A percentile compares a stretch with the other conserved stretches of the same genome.
Evolutionary conservation across 2,329 filamentous ascomycete genomes (phyloP).

Genomic region (Epichloe hybrida): DNA sequence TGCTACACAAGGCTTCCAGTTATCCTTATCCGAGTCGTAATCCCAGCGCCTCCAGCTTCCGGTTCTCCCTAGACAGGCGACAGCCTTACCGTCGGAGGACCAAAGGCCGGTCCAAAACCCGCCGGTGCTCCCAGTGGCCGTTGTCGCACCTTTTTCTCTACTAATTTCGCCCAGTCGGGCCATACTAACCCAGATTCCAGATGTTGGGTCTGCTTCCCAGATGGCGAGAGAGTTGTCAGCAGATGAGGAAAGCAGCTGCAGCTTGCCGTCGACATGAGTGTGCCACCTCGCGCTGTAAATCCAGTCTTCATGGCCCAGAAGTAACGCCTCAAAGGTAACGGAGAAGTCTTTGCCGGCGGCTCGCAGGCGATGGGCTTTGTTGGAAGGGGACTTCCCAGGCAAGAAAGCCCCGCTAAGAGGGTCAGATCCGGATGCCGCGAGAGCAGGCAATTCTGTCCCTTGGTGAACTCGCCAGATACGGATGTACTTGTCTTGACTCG

Average conservation of each 20-base stretch:
- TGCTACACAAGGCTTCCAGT: constrained; percentile 65
- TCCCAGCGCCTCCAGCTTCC: constrained; percentile 89
- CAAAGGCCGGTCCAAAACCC: constrained; percentile 95
- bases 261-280: constrained; percentile 32
- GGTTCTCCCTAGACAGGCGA: constrained; percentile 76
- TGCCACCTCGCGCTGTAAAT: constrained; percentile 82
- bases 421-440: constrained; percentile 40
- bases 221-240: constrained; percentile 91
- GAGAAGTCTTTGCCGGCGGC: constrained; percentile 52
- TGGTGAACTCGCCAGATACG: constrained; percentile 78
- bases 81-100: constrained; percentile 61
- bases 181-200: constrained; percentile 82
- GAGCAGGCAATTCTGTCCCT: constrained; percentile 49
- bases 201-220: constrained; percentile 73
- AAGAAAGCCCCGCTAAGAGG: constrained; percentile 43
- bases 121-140: constrained; percentile 87
- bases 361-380: constrained; percentile 73
- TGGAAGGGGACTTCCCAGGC: constrained; percentile 63
- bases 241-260: constrained; percentile 75
- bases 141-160: constrained; percentile 87
- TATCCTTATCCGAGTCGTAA: constrained; percentile 43
- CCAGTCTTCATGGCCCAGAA: constrained; percentile 96
- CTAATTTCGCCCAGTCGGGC: constrained; percentile 87
- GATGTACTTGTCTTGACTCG: constrained; percentile 95
- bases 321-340: constrained; percentile 82